Conservation (phyloP, 2,329 filamentous ascomycete species). For the Corynespora cassiicola region DNA sequence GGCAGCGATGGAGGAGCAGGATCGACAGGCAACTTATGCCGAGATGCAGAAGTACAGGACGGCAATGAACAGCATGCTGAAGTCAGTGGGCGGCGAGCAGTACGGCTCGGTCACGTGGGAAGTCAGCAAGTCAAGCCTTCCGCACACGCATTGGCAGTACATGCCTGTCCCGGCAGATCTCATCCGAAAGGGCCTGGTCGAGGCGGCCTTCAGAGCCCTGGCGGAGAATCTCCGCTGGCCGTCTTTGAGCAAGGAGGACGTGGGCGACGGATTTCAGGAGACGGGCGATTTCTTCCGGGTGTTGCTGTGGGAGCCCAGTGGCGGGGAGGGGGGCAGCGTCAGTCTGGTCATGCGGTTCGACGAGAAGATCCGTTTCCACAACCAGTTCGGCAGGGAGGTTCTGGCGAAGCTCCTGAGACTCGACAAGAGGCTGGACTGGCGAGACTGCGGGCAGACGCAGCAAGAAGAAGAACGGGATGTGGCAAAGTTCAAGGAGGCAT, state of each 20-base stretch:
- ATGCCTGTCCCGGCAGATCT: conserved; percentile 75
- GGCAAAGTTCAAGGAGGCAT: conserved; percentile 78
- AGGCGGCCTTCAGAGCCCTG: conserved; percentile 87
- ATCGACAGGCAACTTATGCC: conserved; percentile 65
- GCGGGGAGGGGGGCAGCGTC: conserved; percentile 63
- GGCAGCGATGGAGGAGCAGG: conserved; percentile 66
- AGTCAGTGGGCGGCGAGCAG: conserved; percentile 54
- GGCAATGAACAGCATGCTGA: conserved; percentile 80
- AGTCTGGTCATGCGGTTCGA: conserved; percentile 78
- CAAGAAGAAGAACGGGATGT: conserved; percentile 82
- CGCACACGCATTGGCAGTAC: conserved; percentile 95
- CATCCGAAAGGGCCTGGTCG: conserved; percentile 75
- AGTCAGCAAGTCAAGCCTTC: conserved; percentile 79
- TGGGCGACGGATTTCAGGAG: conserved; percentile 51
- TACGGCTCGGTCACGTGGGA: conserved; percentile 92
- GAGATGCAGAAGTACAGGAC: conserved; percentile 87
- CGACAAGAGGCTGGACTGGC: conserved; percentile 82
- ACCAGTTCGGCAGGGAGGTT: conserved; percentile 88
- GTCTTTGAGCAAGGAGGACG: conserved; percentile 52
- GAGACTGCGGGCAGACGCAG: conserved; percentile 77
- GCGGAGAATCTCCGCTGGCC: conserved; percentile 76
- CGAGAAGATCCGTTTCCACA: conserved; percentile 77
- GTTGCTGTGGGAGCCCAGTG: conserved; percentile 74
- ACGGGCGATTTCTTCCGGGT: conserved; percentile 75
- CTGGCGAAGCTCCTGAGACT: conserved; percentile 85